A percentile compares a stretch with the other conserved stretches of the same genome.
Evolutionary conservation across 2,329 filamentous ascomycete genomes (phyloP).

Genomic region (Phaeosphaeriaceae sp.): DNA sequence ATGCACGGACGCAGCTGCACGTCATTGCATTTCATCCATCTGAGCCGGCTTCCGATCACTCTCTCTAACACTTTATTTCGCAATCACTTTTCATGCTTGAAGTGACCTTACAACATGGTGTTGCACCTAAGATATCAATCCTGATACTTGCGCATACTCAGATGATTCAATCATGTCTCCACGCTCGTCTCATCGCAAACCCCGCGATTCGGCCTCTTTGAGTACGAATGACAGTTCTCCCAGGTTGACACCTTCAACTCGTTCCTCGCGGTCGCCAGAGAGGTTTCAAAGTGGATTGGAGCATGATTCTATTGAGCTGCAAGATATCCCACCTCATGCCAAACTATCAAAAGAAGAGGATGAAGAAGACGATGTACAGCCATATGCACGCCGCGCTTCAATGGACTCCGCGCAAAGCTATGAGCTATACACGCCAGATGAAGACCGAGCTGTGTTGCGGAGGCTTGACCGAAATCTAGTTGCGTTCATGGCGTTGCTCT

Average conservation of each 20-base stretch:
- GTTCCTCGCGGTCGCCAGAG: conserved; percentile 23
- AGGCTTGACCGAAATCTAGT: conserved; percentile 82
- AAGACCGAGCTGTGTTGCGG: conserved; percentile 73
- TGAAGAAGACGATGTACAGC: conserved; percentile 36
- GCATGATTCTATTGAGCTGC: conserved; percentile 34
- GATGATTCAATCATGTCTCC: not conserved
- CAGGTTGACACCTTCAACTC: conserved; percentile 30
- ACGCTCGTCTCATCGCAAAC: conserved; percentile 16
- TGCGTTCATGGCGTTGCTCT: conserved; percentile 80
- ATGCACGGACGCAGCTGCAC: conserved; percentile 1
- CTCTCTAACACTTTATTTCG: not conserved
- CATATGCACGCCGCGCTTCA: conserved; percentile 25
- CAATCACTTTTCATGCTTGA: not conserved
- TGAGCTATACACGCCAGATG: conserved; percentile 67
- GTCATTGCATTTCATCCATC: not conserved
- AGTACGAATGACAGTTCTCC: conserved; percentile 31
- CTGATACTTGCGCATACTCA: not conserved
- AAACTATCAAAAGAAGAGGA: conserved; percentile 14
- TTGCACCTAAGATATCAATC: not conserved
- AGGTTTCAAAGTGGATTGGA: conserved; percentile 14
- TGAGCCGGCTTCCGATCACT: not conserved
- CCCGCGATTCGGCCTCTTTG: conserved; percentile 19
- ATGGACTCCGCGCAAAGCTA: conserved; percentile 51
- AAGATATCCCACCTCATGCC: conserved; percentile 21
- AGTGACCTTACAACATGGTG: not conserved